Percentiles rank a stretch among this genome's conserved stretches.
phyloP scores from a whole-genome alignment of 1,139 yeast genomes.

The Candida dubliniensis region DNA sequence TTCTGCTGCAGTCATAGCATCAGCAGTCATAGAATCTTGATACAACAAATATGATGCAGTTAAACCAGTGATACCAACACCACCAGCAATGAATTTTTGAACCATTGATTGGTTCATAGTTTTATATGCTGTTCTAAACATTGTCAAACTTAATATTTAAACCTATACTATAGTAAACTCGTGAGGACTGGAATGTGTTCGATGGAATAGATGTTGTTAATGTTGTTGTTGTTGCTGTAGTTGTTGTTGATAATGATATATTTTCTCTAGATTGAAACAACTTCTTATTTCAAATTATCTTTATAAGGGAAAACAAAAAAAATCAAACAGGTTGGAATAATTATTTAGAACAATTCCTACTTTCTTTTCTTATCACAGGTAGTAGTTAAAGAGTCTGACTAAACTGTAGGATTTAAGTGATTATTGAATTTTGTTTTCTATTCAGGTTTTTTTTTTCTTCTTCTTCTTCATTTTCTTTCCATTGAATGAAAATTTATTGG shows the following conservation, averaged over 20 bases:
- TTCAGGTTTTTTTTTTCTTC: constrained; percentile 2
- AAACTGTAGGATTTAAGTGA: not conserved
- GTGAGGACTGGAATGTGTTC: not conserved
- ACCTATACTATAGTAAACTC: too few relatives aligned
- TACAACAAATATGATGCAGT: constrained; percentile 75
- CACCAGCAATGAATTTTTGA: constrained; percentile 59
- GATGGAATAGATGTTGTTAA: not conserved
- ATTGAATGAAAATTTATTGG: constrained; percentile 7
- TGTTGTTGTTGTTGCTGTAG: not conserved
- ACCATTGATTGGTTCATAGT: constrained; percentile 33
- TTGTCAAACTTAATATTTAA: constrained; percentile 8
- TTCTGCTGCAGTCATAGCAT: constrained; percentile 98
- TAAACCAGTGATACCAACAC: constrained; percentile 67
- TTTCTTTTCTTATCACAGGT: constrained; percentile 2
- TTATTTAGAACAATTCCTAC: constrained; percentile 1
- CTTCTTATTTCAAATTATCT: not conserved
- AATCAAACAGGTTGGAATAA: constrained; percentile 5
- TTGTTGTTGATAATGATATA: not conserved
- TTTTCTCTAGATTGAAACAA: too few relatives aligned
- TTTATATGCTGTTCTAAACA: constrained; percentile 32
- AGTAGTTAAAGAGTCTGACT: constrained; percentile 1
- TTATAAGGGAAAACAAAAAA: not conserved
- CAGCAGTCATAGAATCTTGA: constrained; percentile 79
- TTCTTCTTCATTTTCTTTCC: constrained; percentile 7
- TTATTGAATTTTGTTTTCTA: not conserved